Conservation (phyloP, 2,329 filamentous ascomycete species). For the Cladophialophora yegresii region DNA sequence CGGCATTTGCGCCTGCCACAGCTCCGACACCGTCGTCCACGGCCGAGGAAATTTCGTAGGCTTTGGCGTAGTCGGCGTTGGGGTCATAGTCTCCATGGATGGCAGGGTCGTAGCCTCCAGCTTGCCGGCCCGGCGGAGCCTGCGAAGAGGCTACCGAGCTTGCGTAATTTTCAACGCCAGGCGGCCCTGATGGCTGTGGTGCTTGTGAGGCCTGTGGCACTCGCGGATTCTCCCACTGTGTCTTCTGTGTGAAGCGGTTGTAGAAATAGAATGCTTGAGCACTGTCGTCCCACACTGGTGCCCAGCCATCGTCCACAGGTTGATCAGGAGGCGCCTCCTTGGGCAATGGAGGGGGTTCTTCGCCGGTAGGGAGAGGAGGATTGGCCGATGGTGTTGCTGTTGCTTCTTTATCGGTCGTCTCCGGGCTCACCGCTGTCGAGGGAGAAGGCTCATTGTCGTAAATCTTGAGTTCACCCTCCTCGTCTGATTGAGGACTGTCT, state of each 20-base stretch:
- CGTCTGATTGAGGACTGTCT: constrained; percentile 12
- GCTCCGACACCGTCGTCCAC: constrained; percentile 41
- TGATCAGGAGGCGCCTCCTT: constrained; percentile 53
- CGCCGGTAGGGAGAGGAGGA: constrained; percentile 47
- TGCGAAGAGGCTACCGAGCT: constrained; percentile 42
- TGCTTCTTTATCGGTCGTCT: constrained; percentile 12
- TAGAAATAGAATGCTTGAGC: constrained; percentile 77
- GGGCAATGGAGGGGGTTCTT: constrained; percentile 54
- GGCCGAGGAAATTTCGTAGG: constrained; percentile 45
- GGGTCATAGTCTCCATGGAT: constrained; percentile 97
- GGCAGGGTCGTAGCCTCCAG: constrained; percentile 86
- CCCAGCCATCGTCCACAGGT: constrained; percentile 70
- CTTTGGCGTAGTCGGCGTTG: constrained; percentile 86
- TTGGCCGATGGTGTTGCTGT: constrained; percentile 1
- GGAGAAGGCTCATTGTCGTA: constrained; percentile 22
- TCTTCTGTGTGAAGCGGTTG: constrained; percentile 73
- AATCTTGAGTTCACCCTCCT: constrained; percentile 23
- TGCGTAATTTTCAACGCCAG: constrained; percentile 38
- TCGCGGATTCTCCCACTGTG: constrained; percentile 86
- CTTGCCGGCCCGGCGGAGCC: constrained; percentile 42
- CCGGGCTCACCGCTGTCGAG: constrained; percentile 13
- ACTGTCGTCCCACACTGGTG: constrained; percentile 71
- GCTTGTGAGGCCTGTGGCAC: constrained; percentile 56
- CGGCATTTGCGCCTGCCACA: constrained; percentile 45
- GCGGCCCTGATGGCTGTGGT: constrained; percentile 33